Evolutionary conservation across 2,329 filamentous ascomycete species (phyloP).

Genomic region (Colletotrichum musicola): DNA sequence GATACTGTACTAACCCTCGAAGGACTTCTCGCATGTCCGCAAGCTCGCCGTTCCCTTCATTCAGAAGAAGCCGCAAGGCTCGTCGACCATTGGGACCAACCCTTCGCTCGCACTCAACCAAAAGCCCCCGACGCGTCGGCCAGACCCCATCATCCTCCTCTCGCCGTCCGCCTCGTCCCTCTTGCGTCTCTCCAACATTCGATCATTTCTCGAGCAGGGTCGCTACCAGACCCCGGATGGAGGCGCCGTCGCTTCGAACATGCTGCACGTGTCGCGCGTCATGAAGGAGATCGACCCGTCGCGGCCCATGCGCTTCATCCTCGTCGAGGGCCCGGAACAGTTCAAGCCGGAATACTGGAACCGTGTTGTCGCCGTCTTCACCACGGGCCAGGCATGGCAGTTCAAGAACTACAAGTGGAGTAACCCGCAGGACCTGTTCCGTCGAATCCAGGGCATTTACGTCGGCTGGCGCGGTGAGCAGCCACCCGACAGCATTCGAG

Average conservation of each 20-base stretch:
- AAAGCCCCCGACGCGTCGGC: slow-evolving; percentile 63
- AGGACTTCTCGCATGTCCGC: slow-evolving; percentile 96
- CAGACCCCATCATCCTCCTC: slow-evolving; percentile 93
- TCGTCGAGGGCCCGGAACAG: slow-evolving; percentile 91
- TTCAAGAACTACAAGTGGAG: slow-evolving; percentile 99
- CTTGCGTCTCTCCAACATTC: slow-evolving; percentile 95
- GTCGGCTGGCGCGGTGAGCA: slow-evolving; percentile 92
- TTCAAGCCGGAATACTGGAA: slow-evolving; percentile 99
- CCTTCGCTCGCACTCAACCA: slow-evolving; percentile 66
- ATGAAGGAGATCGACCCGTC: slow-evolving; percentile 78
- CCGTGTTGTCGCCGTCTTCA: slow-evolving; percentile 95
- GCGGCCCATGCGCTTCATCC: slow-evolving; percentile 89
- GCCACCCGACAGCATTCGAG: slow-evolving; percentile 80
- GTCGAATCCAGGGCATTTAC: slow-evolving; percentile 87
- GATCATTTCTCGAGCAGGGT: slow-evolving; percentile 90
- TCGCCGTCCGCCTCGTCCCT: slow-evolving; percentile 96
- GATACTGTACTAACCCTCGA: background rate
- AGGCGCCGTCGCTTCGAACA: slow-evolving; percentile 76
- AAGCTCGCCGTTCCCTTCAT: slow-evolving; percentile 87
- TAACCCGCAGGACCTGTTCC: slow-evolving; percentile 88
- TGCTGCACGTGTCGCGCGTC: slow-evolving; percentile 85
- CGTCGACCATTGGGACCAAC: slow-evolving; percentile 55
- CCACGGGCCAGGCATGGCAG: slow-evolving; percentile 97
- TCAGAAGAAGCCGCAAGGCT: slow-evolving; percentile 66
- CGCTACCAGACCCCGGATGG: slow-evolving; percentile 83